Base-by-base conservation (phyloP, 306 rosid genomes). In the Arachis stenosperma region DNA sequence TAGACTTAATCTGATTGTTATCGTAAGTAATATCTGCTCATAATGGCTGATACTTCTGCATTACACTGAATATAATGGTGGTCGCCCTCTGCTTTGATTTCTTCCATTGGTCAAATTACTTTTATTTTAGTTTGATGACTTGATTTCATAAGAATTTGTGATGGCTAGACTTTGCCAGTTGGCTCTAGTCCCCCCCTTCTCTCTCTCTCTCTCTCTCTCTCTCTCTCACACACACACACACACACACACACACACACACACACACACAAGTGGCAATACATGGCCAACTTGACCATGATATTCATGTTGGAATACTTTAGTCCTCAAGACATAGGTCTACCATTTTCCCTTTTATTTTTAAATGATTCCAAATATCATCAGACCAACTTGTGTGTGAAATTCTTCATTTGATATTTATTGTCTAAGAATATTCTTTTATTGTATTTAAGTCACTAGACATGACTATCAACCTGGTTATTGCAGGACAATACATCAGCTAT, bases 401-500 rank as follows among this genome's bases (percentile, higher is more conserved):
- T 36, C 58, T 66, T 71, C 55, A 29, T 71, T 52, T 69, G 58
- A 68, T 39, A 69, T 73, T 58, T 73, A 42, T 67, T 37, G 30
- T n/a, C 10, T 50, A 59, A 43, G 70, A 65, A 71, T 76, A 11
- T 55, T 74, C 61, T 15, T n/a, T 63, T 39, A 27, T 53, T 46
- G 12, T 54, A 69, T 60, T 60, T n/a, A 69, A 56, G 33, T 74
- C 69, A 29, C 9, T 17, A 39, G 37, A 64, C 14, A 53, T 80
- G 66, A 80, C 17, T 1, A 74, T 76, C 30, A 44, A 54, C 69
- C 65, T 83, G 65, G 62, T 59, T 69, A 61, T 40, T 90, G 90
- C 92, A 95, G 99, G 96, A 92, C 82, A 92, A 86, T 79, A 82
- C 88, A 69, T 91, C 99, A 52, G 92, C 98, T 66, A 88, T 86